Evolutionary conservation across 1,139 yeast genomes (phyloP).

Genomic region (Taiozyma onychis): DNA sequence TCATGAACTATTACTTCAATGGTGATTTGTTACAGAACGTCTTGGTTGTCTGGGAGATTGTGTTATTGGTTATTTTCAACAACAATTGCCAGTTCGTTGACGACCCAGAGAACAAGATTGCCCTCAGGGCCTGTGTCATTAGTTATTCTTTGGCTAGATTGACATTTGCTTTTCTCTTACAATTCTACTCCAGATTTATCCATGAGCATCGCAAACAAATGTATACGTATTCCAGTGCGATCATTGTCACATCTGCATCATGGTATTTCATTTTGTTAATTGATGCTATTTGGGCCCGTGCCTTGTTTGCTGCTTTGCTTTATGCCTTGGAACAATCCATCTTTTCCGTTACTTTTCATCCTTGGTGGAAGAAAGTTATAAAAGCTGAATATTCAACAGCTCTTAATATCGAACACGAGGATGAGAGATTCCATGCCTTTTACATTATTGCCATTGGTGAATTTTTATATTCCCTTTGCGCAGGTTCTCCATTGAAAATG

Average conservation of each 20-base stretch:
- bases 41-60: constrained; percentile 50
- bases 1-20: constrained; percentile 58
- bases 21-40: constrained; percentile 54
- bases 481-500: constrained; percentile 40
- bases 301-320: constrained; percentile 40
- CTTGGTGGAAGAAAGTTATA: constrained; percentile 38
- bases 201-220: constrained; percentile 51
- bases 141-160: constrained; percentile 45
- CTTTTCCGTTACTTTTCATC: constrained; percentile 37
- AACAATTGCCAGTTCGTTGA: constrained; percentile 43
- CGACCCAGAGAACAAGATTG: constrained; percentile 33
- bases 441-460: constrained; percentile 65
- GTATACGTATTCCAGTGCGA: constrained; percentile 34
- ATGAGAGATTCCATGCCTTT: constrained; percentile 53
- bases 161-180: constrained; percentile 31
- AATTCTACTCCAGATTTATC: constrained; percentile 44
- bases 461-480: constrained; percentile 53
- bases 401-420: constrained; percentile 61
- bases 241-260: constrained; percentile 32
- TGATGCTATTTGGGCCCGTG: constrained; percentile 36
- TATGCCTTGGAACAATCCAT: constrained; percentile 38
- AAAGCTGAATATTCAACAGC: constrained; percentile 50
- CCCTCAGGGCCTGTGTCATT: constrained; percentile 32
- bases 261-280: constrained; percentile 45
- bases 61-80: constrained; percentile 45